phyloP scores from a whole-genome alignment of 2,329 filamentous ascomycete species.

The Mycosphaerella sp. region DNA sequence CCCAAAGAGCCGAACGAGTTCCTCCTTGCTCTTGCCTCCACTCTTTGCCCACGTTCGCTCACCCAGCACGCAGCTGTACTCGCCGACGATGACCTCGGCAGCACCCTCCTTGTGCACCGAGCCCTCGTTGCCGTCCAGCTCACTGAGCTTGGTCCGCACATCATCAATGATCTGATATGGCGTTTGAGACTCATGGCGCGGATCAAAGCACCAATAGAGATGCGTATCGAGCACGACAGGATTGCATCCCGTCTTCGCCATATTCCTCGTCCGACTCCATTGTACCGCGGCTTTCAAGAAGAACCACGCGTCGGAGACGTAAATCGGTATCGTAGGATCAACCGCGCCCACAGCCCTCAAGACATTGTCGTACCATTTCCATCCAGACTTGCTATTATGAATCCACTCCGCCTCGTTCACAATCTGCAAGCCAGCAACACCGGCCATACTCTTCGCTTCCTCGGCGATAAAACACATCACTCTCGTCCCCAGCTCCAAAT shows the following conservation, averaged over 20 bases:
- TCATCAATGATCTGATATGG: constrained; percentile 49
- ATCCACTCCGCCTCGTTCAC: constrained; percentile 51
- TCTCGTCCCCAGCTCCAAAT: constrained; percentile 43
- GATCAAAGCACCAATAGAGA: constrained; percentile 54
- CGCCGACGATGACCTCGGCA: constrained; percentile 49
- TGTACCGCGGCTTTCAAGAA: constrained; percentile 42
- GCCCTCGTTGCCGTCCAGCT: constrained; percentile 45
- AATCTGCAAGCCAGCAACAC: constrained; percentile 52
- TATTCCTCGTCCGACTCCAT: constrained; percentile 37
- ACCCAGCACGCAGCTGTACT: constrained; percentile 53
- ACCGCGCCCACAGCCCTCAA: constrained; percentile 43
- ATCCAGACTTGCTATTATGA: constrained; percentile 49
- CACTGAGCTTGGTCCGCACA: constrained; percentile 39
- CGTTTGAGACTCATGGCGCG: constrained; percentile 45
- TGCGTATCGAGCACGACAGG: constrained; percentile 55
- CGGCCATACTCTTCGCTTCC: constrained; percentile 40
- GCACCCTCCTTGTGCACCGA: constrained; percentile 46
- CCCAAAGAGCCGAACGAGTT: constrained; percentile 43
- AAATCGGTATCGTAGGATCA: constrained; percentile 48
- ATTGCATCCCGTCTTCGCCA: constrained; percentile 24
- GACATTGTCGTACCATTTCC: constrained; percentile 53
- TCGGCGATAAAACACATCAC: constrained; percentile 48
- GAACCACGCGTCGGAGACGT: constrained; percentile 55
- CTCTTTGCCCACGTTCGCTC: constrained; percentile 44
- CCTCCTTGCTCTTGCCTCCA: constrained; percentile 32